A percentile compares a stretch with the other conserved stretches of the same genome.
Conservation (phyloP, 768 basidiomycete genomes). For the Chalciporus pseudorubinellus region DNA sequence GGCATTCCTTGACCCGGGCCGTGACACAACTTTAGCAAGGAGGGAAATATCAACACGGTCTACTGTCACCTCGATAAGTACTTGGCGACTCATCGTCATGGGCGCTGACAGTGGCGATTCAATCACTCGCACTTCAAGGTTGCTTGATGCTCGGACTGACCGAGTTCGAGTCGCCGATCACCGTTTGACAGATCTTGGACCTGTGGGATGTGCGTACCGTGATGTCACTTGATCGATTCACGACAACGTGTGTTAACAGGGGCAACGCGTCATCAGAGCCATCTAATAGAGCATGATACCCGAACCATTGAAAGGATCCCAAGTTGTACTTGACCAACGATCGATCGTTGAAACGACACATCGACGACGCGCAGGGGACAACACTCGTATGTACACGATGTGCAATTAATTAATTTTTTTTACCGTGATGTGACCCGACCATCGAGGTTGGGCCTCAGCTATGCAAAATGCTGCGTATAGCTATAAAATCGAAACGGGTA, state of each 20-base stretch:
- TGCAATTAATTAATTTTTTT: neutral
- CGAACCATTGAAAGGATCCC: too few relatives aligned
- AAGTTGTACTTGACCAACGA: too few relatives aligned
- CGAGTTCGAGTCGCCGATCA: neutral
- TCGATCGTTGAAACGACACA: neutral
- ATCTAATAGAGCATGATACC: too few relatives aligned
- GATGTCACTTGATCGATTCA: neutral
- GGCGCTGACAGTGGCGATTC: neutral
- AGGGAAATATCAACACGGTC: too few relatives aligned
- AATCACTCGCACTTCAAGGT: neutral
- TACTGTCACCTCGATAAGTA: too few relatives aligned
- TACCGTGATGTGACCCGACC: conserved; percentile 11
- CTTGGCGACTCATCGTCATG: too few relatives aligned
- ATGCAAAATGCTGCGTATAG: conserved; percentile 10
- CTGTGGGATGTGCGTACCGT: neutral
- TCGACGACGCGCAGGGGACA: neutral
- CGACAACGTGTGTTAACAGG: neutral
- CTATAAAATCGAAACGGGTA: conserved; percentile 11
- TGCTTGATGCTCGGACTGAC: neutral
- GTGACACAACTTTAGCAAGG: too few relatives aligned
- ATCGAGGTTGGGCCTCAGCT: conserved; percentile 13
- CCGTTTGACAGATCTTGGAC: neutral
- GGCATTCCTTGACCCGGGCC: too few relatives aligned
- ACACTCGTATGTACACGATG: neutral
- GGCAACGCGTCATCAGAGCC: neutral